Conservation (phyloP, 441 rosid species). For the Pelargonium australe region DNA sequence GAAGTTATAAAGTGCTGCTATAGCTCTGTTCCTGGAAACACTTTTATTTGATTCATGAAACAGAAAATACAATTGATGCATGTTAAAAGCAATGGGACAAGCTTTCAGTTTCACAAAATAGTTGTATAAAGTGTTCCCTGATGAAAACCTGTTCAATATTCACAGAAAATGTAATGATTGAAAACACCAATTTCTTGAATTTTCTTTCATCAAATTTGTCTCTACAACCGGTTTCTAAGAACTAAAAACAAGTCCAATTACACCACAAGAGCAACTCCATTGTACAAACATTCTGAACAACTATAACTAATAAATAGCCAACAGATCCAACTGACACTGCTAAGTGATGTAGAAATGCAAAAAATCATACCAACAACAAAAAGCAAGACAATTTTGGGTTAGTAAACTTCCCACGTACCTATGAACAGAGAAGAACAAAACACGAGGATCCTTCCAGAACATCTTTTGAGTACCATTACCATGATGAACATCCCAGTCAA, state of each 20-base stretch:
- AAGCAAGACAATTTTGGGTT: slow-evolving; percentile 4
- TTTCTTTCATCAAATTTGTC: neutral
- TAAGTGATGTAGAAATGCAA: neutral
- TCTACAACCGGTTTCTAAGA: too few species aligned
- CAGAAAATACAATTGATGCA: neutral
- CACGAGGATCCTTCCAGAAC: slow-evolving; percentile 90
- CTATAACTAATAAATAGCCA: neutral
- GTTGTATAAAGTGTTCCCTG: neutral
- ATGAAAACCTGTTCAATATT: neutral
- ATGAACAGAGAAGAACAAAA: slow-evolving; percentile 90
- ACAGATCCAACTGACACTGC: slow-evolving; percentile 3
- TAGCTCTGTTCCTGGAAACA: slow-evolving; percentile 3
- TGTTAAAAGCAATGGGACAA: neutral
- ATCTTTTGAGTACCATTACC: slow-evolving; percentile 93
- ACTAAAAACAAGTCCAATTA: neutral
- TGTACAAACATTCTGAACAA: neutral
- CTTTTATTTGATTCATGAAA: neutral
- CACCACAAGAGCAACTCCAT: slow-evolving; percentile 2
- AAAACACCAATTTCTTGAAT: neutral
- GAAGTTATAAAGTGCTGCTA: neutral
- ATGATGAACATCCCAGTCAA: slow-evolving; percentile 99
- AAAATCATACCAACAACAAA: slow-evolving; percentile 1
- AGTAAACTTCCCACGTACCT: slow-evolving; percentile 41
- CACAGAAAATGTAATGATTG: neutral
- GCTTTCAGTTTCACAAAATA: neutral